These are phyloP conservation scores for Paramecium primaurelia DNA, from an alignment of 73 alveolate species.

Conservation along the genomic window DNA sequence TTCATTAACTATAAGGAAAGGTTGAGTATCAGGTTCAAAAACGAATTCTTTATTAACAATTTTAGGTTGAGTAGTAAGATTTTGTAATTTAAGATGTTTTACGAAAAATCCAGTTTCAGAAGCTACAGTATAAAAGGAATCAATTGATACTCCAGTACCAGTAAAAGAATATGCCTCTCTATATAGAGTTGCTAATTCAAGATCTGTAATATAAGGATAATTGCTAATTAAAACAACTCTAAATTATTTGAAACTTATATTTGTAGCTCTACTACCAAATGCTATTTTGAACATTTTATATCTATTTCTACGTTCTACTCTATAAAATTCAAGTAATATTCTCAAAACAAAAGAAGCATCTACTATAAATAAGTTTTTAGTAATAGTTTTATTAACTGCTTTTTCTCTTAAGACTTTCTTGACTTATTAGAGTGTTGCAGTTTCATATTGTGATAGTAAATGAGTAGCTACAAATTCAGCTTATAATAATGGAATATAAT, in stretches of 20 bases:
- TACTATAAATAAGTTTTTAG: not conserved
- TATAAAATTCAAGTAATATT: constrained; percentile 10
- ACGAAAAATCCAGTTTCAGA: constrained; percentile 15
- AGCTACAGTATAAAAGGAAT: constrained; percentile 15
- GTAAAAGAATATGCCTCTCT: constrained; percentile 20
- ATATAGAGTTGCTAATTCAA: not conserved
- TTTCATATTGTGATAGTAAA: not conserved
- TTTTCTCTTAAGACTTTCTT: constrained; percentile 17
- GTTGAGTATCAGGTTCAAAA: not conserved
- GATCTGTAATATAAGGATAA: constrained; percentile 24
- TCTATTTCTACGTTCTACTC: constrained; percentile 48
- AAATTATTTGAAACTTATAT: constrained; percentile 23
- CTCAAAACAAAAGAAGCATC: constrained; percentile 23
- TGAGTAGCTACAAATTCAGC: constrained; percentile 44
- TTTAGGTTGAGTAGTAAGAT: not conserved
- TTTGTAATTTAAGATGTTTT: not conserved
- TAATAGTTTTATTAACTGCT: not conserved
- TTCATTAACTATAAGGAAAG: not conserved
- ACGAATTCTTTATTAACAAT: not conserved
- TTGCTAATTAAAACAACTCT: constrained; percentile 10
- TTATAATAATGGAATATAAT: constrained; percentile 23
- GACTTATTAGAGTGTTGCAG: constrained; percentile 6
- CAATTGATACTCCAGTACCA: constrained; percentile 42
- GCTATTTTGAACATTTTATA: constrained; percentile 35
- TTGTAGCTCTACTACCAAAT: constrained; percentile 5